Percentiles rank a stretch among this genome's conserved stretches.
Conservation (phyloP, 495 filamentous ascomycete species). For the Chaetomium cochliodes region DNA sequence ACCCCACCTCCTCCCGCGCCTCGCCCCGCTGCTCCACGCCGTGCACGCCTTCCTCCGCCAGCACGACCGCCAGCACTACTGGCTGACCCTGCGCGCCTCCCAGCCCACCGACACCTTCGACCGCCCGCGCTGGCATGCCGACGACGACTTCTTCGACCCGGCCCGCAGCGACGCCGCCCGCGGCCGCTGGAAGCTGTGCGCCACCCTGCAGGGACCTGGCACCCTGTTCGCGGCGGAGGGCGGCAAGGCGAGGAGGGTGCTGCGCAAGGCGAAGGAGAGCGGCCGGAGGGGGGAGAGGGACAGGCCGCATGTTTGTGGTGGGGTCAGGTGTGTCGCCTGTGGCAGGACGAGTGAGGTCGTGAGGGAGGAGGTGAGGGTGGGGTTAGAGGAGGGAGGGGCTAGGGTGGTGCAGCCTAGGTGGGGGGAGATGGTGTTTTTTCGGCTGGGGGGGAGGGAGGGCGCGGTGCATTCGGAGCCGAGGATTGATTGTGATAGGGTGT, state of each 20-base stretch:
- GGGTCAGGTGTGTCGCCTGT: constrained; percentile 35
- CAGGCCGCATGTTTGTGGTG: constrained; percentile 30
- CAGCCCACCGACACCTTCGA: constrained; percentile 36
- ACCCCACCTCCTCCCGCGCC: constrained; percentile 3
- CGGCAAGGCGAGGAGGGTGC: constrained; percentile 9
- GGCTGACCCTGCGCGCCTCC: constrained; percentile 39
- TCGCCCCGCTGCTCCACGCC: constrained; percentile 33
- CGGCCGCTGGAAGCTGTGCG: constrained; percentile 37
- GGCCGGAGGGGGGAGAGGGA: constrained; percentile 25
- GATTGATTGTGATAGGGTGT: constrained; percentile 33
- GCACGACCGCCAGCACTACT: constrained; percentile 34
- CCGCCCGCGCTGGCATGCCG: constrained; percentile 38
- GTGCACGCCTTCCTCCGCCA: constrained; percentile 28
- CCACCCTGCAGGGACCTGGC: constrained; percentile 35
- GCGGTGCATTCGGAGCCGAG: constrained; percentile 41
- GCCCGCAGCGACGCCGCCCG: constrained; percentile 14
- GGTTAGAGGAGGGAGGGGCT: constrained; percentile 28
- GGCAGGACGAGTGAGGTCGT: constrained; percentile 33
- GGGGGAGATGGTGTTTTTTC: constrained; percentile 36
- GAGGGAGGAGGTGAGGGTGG: constrained; percentile 23
- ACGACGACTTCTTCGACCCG: constrained; percentile 38
- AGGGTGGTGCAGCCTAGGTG: constrained; percentile 37
- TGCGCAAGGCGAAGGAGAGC: constrained; percentile 21
- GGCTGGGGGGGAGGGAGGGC: constrained; percentile 31
- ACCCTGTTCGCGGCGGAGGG: constrained; percentile 34